A percentile compares a stretch with the other conserved stretches of the same genome.
Evolutionary conservation across 805 yeast genomes (phyloP).

Genomic region (Wickerhamomyces chaumierensis): DNA sequence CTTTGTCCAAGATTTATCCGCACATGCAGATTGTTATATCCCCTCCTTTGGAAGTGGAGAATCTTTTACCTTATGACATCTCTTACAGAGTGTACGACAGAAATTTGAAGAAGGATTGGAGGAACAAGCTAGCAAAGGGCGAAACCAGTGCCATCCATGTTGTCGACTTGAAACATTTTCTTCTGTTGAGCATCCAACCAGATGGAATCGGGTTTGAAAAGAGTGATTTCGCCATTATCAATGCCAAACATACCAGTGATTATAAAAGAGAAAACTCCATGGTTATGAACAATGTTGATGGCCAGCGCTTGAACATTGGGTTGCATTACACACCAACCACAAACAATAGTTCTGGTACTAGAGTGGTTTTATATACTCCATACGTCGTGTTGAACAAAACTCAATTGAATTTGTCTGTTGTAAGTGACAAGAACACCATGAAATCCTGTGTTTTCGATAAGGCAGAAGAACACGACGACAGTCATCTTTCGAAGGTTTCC

Average conservation of each 20-base stretch:
- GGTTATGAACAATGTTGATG: slow-evolving; percentile 43
- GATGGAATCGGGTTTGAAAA: slow-evolving; percentile 46
- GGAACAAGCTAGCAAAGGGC: slow-evolving; percentile 51
- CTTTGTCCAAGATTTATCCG: slow-evolving; percentile 68
- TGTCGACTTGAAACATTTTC: slow-evolving; percentile 58
- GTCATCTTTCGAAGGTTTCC: slow-evolving; percentile 18
- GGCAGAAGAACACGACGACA: slow-evolving; percentile 11
- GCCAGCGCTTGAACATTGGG: slow-evolving; percentile 53
- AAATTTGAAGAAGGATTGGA: slow-evolving; percentile 56
- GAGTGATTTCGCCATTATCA: slow-evolving; percentile 65
- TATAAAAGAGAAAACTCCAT: slow-evolving; percentile 46
- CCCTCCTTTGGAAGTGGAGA: slow-evolving; percentile 80
- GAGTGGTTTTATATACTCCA: slow-evolving; percentile 69
- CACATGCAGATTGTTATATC: slow-evolving; percentile 68
- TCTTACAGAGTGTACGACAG: slow-evolving; percentile 70
- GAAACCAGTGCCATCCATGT: slow-evolving; percentile 67
- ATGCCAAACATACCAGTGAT: slow-evolving; percentile 40
- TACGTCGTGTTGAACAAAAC: slow-evolving; percentile 77
- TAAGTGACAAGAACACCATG: slow-evolving; percentile 42
- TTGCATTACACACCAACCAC: slow-evolving; percentile 49
- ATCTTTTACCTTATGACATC: slow-evolving; percentile 74
- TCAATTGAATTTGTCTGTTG: slow-evolving; percentile 48
- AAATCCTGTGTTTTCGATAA: slow-evolving; percentile 28
- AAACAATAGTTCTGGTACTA: slow-evolving; percentile 45
- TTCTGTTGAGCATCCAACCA: slow-evolving; percentile 62